phyloP scores from a whole-genome alignment of 78 protist species.

The Dictyostelium capitatum region DNA sequence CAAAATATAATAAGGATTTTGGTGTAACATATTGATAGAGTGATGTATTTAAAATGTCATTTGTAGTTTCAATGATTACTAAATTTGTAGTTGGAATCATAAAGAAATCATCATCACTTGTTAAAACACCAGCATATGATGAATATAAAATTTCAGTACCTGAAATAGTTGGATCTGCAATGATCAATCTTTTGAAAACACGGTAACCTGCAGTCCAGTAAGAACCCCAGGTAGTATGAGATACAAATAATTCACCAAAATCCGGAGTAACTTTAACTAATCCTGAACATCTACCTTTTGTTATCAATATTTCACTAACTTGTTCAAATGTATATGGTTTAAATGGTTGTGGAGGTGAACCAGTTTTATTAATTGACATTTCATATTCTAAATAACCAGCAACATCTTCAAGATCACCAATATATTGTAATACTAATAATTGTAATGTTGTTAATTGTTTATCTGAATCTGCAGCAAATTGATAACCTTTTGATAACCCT shows the following conservation, averaged over 20 bases:
- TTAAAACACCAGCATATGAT: constrained; percentile 58
- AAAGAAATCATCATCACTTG: constrained; percentile 67
- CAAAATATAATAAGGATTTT: constrained; percentile 67
- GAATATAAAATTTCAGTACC: constrained; percentile 16
- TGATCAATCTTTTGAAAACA: constrained; percentile 29
- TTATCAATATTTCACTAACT: constrained; percentile 1
- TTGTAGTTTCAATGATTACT: constrained; percentile 84
- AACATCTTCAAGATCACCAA: constrained; percentile 59
- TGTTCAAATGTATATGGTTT: neutral
- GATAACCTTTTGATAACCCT: constrained; percentile 34
- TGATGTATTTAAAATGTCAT: constrained; percentile 56
- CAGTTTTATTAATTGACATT: constrained; percentile 9
- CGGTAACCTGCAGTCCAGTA: constrained; percentile 9
- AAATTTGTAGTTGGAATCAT: constrained; percentile 20
- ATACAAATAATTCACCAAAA: constrained; percentile 21
- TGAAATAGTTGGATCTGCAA: constrained; percentile 2
- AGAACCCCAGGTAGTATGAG: constrained; percentile 58
- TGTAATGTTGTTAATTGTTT: constrained; percentile 6
- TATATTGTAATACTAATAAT: constrained; percentile 16
- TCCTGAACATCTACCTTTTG: constrained; percentile 44
- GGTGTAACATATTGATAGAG: constrained; percentile 45
- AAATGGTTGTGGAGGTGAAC: too few relatives aligned
- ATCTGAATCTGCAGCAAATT: constrained; percentile 11
- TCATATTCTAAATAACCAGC: constrained; percentile 41
- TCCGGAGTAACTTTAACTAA: constrained; percentile 41